Conservation (phyloP, 441 rosid genomes). For the Macaranga tanarius region DNA sequence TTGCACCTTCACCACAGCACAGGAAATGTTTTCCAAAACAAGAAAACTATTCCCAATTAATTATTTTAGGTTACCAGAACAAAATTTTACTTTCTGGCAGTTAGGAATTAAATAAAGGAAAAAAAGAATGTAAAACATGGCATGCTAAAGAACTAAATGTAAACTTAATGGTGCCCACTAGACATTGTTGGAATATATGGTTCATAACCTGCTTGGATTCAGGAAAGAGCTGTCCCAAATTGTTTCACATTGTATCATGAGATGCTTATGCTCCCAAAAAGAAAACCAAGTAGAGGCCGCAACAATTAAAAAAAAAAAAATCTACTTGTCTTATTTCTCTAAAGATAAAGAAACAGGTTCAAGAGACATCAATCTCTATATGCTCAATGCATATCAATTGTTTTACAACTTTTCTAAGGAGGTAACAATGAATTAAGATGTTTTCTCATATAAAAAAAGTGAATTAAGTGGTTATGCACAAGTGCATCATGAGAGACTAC, state of each 20-base stretch:
- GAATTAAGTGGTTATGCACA: background rate
- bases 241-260: background rate
- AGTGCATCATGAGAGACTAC: background rate
- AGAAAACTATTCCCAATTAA: conserved; percentile 1
- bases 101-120: background rate
- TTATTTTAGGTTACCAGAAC: background rate
- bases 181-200: background rate
- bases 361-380: background rate
- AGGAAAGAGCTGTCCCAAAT: background rate
- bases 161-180: background rate
- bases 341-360: background rate
- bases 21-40: background rate
- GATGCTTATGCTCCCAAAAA: background rate
- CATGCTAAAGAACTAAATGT: background rate
- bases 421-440: background rate
- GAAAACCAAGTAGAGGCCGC: too few species aligned
- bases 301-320: too few species aligned
- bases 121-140: background rate
- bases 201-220: background rate
- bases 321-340: background rate
- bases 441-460: too few species aligned
- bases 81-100: background rate
- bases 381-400: background rate
- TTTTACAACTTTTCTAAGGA: background rate
- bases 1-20: background rate